Evolutionary conservation across 169 alveolate genomes (phyloP).

Genomic region (Plasmodium falciparum): DNA sequence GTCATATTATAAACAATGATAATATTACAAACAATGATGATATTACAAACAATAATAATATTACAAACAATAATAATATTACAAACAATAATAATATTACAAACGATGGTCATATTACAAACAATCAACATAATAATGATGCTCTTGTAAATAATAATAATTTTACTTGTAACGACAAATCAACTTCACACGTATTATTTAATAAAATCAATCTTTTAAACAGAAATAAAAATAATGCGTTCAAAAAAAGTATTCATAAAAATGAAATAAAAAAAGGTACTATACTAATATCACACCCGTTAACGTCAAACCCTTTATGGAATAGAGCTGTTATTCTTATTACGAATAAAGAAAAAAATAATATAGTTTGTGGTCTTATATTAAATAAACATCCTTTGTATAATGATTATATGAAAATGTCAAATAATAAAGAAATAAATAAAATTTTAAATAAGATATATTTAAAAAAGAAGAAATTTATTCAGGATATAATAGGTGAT

Average conservation of each 20-base stretch:
- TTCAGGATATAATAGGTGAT: neutral
- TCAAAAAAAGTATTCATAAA: slow-evolving; percentile 18
- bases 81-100: no score
- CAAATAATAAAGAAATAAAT: slow-evolving; percentile 22
- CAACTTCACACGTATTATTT: no score
- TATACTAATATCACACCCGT: slow-evolving; percentile 48
- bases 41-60: no score
- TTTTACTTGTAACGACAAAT: no score
- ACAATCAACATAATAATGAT: neutral
- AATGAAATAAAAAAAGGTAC: slow-evolving; percentile 66
- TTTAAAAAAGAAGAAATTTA: slow-evolving; percentile 12
- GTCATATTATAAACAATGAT: no score
- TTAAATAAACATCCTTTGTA: slow-evolving; percentile 71
- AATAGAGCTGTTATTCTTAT: slow-evolving; percentile 51
- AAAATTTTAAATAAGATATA: slow-evolving; percentile 40
- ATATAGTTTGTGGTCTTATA: slow-evolving; percentile 64
- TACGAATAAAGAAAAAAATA: slow-evolving; percentile 60
- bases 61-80: no score
- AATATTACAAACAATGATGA: no score
- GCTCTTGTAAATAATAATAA: neutral
- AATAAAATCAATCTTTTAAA: neutral
- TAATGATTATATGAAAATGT: slow-evolving; percentile 16
- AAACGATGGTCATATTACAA: no score
- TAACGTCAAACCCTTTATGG: slow-evolving; percentile 54
- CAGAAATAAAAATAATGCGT: neutral